Conservation (phyloP, 1,284 basidiomycete species). For the Ceratobasidium sp. region DNA sequence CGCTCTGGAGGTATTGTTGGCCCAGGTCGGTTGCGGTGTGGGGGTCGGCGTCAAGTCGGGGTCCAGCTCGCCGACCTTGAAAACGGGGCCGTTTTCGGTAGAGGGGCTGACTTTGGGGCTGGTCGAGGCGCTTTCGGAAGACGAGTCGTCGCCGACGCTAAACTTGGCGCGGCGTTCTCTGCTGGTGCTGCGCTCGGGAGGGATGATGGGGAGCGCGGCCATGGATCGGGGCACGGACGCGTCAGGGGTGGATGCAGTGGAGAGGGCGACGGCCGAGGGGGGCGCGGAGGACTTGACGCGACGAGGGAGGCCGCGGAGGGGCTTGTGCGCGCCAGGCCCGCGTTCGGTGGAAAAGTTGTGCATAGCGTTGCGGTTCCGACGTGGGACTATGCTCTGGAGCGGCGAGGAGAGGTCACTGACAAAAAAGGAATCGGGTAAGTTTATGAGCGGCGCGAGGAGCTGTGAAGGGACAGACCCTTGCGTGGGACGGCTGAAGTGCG, state of each 20-base stretch:
- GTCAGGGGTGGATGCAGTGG: conserved; percentile 14
- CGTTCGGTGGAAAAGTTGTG: conserved; percentile 53
- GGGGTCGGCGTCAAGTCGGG: conserved; percentile 11
- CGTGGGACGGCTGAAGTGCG: conserved; percentile 38
- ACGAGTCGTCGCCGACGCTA: conserved; percentile 34
- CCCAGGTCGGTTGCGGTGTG: conserved; percentile 22
- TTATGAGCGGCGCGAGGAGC: conserved; percentile 22
- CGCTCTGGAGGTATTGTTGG: not conserved
- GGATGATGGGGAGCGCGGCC: conserved; percentile 14
- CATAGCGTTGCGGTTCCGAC: conserved; percentile 23
- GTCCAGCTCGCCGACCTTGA: not conserved
- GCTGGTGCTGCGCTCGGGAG: not conserved
- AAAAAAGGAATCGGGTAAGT: conserved; percentile 24
- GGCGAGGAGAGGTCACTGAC: conserved; percentile 27
- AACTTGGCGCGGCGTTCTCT: conserved; percentile 21
- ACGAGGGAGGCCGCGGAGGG: conserved; percentile 64
- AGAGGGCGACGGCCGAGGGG: conserved; percentile 9
- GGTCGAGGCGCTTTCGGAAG: conserved; percentile 25
- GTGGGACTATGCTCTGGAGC: conserved; percentile 6
- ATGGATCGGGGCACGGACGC: conserved; percentile 36
- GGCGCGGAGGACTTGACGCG: conserved; percentile 49
- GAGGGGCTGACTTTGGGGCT: conserved; percentile 39
- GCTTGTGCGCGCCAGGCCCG: conserved; percentile 64
- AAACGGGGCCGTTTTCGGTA: conserved; percentile 16
- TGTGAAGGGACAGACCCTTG: conserved; percentile 40